Evolutionary conservation across 176 grass and related monocot genomes (phyloP), one percentile per base, ranked within the genome.

Genomic region (Rhynchospora tenuis): DNA sequence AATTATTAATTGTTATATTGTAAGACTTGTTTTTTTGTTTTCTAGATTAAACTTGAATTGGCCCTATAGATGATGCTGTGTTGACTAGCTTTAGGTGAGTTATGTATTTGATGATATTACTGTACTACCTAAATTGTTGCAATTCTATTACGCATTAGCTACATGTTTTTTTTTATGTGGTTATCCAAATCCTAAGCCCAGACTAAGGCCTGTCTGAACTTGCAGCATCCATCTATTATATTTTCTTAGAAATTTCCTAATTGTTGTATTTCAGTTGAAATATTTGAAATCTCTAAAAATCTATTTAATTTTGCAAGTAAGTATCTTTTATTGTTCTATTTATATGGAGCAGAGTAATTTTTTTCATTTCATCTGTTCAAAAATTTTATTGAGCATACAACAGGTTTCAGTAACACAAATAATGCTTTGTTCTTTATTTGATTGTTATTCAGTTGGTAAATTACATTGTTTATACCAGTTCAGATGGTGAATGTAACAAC

Each of bases 11-110:
- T 1, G 44, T 77, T 77, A 62, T 82, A 65, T 51, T 68, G 19
- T 3, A 80, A 82, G 29, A 50, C 63, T 12, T 27, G 46, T 63
- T 47, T 61, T 47, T 61, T 68, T 67, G 61, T 64, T 82, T 13
- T 47, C 80, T 54, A 5, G 61, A 82, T 82, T 67, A 65, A 67
- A 67, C n/a, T 65, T 24, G 14, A 82, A 51, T 66, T 82, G 44
- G 15, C 14, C 17, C 46, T 65, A 64, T 20, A 27, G 48, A 51
- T 45, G 59, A 50, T 52, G 59, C 14, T 65, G 50, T 48, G 20
- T 64, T 27, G 12, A 67, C 33, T 82, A 20, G 28, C 52, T 48
- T 65, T 65, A 20, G 79, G 42, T 65, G 59, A 45, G 48, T 52
- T 66, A 51, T 20, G 56, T 48, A 57, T 79, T 28, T 28, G 67